phyloP scores from a whole-genome alignment of 345 rosid species.

The Arabidopsis suecica region DNA sequence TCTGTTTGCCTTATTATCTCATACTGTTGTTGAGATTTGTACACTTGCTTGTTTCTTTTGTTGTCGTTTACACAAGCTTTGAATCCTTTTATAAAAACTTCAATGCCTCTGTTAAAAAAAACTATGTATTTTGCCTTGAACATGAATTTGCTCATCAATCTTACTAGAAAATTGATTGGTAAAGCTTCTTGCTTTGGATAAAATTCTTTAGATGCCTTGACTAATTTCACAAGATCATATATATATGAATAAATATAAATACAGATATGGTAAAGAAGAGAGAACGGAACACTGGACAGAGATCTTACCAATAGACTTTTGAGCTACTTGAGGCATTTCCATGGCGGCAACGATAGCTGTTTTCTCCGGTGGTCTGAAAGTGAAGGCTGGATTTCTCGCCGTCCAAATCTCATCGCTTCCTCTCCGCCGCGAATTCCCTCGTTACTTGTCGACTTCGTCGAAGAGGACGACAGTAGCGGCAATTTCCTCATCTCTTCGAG shows the following conservation, averaged over 20 bases:
- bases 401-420: conserved; percentile 41
- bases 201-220: too few relatives aligned
- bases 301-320: background rate
- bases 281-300: background rate
- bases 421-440: conserved; percentile 32
- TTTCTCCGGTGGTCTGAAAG: conserved; percentile 38
- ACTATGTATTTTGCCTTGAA: background rate
- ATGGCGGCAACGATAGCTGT: conserved; percentile 43
- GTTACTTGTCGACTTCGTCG: conserved; percentile 19
- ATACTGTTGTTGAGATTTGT: conserved; percentile 35
- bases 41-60: conserved; percentile 17
- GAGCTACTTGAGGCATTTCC: background rate
- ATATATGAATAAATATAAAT: background rate
- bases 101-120: background rate
- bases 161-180: background rate
- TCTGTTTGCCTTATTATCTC: background rate
- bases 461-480: conserved; percentile 13
- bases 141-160: conserved; percentile 3
- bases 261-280: conserved; percentile 14
- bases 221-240: background rate
- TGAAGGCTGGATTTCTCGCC: conserved; percentile 40
- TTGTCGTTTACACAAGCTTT: conserved; percentile 2
- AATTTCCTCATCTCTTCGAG: conserved; percentile 35
- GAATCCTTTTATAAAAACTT: conserved; percentile 19
- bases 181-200: conserved; percentile 1